These are phyloP conservation scores for Pythium phragmitis DNA, from an alignment of 352 stramenopile species.

Conservation along the genomic window DNA sequence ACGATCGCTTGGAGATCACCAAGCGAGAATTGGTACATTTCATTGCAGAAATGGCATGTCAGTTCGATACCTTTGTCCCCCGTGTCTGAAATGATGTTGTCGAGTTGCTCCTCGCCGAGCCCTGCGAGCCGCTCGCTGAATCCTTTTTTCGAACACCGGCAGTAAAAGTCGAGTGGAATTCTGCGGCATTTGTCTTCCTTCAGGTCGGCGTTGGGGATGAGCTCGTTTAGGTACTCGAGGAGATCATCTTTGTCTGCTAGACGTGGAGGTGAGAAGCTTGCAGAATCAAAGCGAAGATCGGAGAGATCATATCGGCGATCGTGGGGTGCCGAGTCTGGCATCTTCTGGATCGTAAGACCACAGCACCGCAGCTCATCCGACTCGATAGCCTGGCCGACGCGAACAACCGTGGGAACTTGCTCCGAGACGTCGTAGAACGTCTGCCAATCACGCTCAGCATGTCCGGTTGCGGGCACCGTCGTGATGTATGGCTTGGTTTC, in stretches of 20 bases:
- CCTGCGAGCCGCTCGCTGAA: constrained; percentile 54
- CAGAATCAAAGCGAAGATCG: constrained; percentile 60
- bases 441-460: constrained; percentile 76
- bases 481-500: constrained; percentile 76
- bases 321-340: constrained; percentile 55
- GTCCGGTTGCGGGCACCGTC: constrained; percentile 57
- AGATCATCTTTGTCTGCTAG: constrained; percentile 57
- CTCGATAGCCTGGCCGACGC: constrained; percentile 54
- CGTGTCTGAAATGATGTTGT: constrained; percentile 48
- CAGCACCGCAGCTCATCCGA: constrained; percentile 57
- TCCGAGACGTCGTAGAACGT: constrained; percentile 83
- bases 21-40: constrained; percentile 62
- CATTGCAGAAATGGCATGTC: constrained; percentile 87
- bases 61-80: constrained; percentile 59
- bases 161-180: constrained; percentile 81
- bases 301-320: constrained; percentile 63
- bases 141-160: constrained; percentile 74
- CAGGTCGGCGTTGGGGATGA: constrained; percentile 72
- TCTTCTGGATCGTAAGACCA: constrained; percentile 82
- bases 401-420: constrained; percentile 83
- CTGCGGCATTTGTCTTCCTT: constrained; percentile 52
- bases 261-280: constrained; percentile 41
- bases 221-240: constrained; percentile 68
- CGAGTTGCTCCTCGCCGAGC: constrained; percentile 50
- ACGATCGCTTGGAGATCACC: constrained; percentile 41